Evolutionary conservation across 495 filamentous ascomycete species (phyloP), one percentile per base, ranked within the genome.

Genomic region (Xylaria acuta): DNA sequence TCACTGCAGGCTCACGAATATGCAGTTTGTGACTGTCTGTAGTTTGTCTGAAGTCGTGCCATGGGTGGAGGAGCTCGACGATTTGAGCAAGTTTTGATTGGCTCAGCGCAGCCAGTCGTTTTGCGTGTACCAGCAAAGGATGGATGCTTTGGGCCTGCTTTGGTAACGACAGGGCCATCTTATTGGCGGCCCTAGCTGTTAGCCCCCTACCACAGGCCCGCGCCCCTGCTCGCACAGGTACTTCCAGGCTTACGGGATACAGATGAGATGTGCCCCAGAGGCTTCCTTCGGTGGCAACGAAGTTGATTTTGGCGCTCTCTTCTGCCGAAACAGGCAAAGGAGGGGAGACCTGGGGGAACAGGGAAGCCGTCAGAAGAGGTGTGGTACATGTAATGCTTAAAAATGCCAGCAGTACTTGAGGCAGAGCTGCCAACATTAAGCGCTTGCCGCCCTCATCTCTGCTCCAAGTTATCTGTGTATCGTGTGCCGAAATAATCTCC

Each of bases 11-110:
- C 64, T 40, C n/a, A 41, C 49, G 65, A 67, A 56, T 67, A 49
- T 67, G 49, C n/a, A 49, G 64, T 67, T 67, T 51, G 72, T 68
- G 75, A 72, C 76, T 74, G 76, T 72, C 74, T 76, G 75, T 74
- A 75, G 65, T 73, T 68, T 76, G 73, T 69, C 70, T 75, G 72
- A 68, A 76, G 76, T 76, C 77, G 78, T 74, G 83, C 81, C 81
- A 82, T 80, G 75, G 80, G 76, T 78, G 74, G 81, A 75, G 78
- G 78, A 71, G 72, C 69, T 70, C 73, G 74, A 72, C 72, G 64
- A 73, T 76, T 72, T 83, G 84, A 86, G 84, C 84, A 86, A 83
- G 84, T 86, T 86, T 85, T 80, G 69, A 86, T 86, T 86, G 84
- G 84, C 79, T 77, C 65, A 14, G 69, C 62, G 30, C 8, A 59